Evolutionary conservation across 1,284 basidiomycete species (phyloP).

Genomic region (Ustanciosporium gigantosporum): DNA sequence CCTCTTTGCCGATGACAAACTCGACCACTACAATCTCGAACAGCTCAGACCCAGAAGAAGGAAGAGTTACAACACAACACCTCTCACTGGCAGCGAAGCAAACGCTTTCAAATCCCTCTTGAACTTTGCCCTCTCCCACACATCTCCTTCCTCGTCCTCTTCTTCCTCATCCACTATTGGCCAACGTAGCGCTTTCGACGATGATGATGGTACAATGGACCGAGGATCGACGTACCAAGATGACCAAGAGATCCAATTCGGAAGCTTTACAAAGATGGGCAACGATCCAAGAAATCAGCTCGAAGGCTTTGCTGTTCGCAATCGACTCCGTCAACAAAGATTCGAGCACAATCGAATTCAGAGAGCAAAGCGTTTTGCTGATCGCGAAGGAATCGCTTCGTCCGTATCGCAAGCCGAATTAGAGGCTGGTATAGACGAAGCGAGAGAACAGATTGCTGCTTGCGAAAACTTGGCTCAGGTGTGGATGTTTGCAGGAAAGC

Average conservation of each 20-base stretch:
- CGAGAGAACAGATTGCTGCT: conserved; percentile 24
- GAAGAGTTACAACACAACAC: conserved; percentile 17
- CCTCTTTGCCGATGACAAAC: conserved; percentile 25
- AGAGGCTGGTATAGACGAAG: conserved; percentile 41
- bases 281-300: conserved; percentile 12
- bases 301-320: conserved; percentile 25
- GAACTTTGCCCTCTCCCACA: conserved; percentile 20
- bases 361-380: conserved; percentile 9
- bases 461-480: conserved; percentile 36
- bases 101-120: conserved; percentile 30
- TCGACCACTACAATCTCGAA: conserved; percentile 4
- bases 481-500: conserved; percentile 24
- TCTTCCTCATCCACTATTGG: background rate
- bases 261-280: conserved; percentile 27
- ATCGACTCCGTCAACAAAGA: conserved; percentile 6
- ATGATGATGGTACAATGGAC: background rate
- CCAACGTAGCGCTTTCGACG: background rate
- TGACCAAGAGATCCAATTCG: conserved; percentile 15
- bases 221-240: background rate
- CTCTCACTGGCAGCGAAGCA: conserved; percentile 29
- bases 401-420: conserved; percentile 18
- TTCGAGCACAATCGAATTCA: conserved; percentile 13
- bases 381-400: conserved; percentile 32
- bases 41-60: background rate
- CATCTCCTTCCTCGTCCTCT: background rate